Base-by-base conservation (phyloP, 2,329 filamentous ascomycete species). In the Calonectria hongkongensis region DNA sequence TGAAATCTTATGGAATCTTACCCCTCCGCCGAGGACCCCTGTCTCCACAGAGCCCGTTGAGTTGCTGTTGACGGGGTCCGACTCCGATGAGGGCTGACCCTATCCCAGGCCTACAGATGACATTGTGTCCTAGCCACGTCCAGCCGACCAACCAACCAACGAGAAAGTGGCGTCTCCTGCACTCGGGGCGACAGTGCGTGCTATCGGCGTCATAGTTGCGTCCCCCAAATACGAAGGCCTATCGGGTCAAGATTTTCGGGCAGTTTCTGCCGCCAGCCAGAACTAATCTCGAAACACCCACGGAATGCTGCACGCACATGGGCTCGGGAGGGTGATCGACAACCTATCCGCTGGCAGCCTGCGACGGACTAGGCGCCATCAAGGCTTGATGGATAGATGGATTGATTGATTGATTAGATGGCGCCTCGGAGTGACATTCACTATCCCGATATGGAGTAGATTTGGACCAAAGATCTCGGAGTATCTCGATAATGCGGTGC, bases 271-370 rank as follows among this genome's bases (percentile, higher is more conserved):
- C 28, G 33, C 41, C n/a, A 41, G 18, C 51, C 60, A 60, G 51
- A 60, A 68, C 51, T 30, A 60, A 48, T 50, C 51, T 51, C 63
- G 63, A 66, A 66, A 39, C 47, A 25, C n/a, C n/a, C n/a, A 21
- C 4, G 43, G 41, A 63, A 63, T 21, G 9, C 27, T 48, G 43
- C 41, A 5, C 43, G 43, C 41, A 5, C 43, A 30, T n/a, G 10
- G 18, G 16, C 30, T 7, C n/a, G 12, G 13, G 13, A 51, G 28
- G 8, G 15, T 16, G 25, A 25, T 27, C 54, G 21, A 16, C 21
- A 5, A 27, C 54, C 18, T 15, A 4, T 3, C 21, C 51, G 51
- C 51, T 56, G 36, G 30, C 10, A 25, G 13, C 36, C n/a, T 36
- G 21, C 21, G 21, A 21, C 21, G 21, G 21, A 21, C 21, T 21